A percentile compares a stretch with the other conserved stretches of the same genome.
These are phyloP conservation scores for Aeschynomene evenia DNA, from an alignment of 306 rosid genomes.

Conservation along the genomic window DNA sequence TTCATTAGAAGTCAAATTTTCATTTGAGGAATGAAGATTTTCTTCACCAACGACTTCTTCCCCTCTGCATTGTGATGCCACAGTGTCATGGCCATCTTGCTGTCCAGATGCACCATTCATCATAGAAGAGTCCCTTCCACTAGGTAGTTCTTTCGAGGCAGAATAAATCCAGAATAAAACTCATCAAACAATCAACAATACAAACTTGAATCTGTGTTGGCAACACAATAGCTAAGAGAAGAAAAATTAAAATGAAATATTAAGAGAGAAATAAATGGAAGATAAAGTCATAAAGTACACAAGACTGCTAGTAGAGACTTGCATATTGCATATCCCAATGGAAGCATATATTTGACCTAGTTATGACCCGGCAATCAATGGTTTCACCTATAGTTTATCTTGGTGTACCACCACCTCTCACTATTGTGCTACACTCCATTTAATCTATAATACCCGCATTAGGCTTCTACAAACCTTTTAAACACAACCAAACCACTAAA, in stretches of 20 bases:
- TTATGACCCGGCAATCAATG: background rate
- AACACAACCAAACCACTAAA: background rate
- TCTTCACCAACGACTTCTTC: constrained; percentile 37
- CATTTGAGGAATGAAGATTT: constrained; percentile 36
- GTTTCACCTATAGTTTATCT: background rate
- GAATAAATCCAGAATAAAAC: constrained; percentile 35
- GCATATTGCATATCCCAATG: background rate
- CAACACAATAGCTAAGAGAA: constrained; percentile 7
- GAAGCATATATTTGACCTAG: background rate
- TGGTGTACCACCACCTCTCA: background rate
- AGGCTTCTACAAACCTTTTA: background rate
- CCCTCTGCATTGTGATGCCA: constrained; percentile 35
- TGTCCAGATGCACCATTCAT: constrained; percentile 37
- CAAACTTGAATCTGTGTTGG: constrained; percentile 10
- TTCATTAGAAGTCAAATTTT: constrained; percentile 38
- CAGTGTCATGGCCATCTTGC: constrained; percentile 36
- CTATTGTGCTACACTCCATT: background rate
- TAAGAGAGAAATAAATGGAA: background rate
- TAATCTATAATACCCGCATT: background rate
- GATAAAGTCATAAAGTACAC: background rate
- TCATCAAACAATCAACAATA: constrained; percentile 13
- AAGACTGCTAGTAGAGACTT: background rate
- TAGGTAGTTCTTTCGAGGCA: constrained; percentile 44
- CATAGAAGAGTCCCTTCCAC: constrained; percentile 30
- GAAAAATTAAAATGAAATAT: background rate